Base-by-base conservation (phyloP, 768 basidiomycete species). In the Russula emetica region DNA sequence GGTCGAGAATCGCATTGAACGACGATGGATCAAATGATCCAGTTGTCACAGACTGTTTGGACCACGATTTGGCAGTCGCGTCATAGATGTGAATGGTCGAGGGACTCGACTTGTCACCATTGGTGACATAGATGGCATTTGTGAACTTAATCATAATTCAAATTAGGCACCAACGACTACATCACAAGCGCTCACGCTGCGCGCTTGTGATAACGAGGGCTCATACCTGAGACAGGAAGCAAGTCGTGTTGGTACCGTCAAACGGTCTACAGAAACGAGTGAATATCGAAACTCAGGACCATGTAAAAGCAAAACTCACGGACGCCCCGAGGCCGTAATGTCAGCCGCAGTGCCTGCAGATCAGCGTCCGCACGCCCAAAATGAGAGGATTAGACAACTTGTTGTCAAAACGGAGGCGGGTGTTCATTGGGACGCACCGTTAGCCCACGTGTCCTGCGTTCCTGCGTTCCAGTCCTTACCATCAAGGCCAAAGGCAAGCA, bases 391-490 rank as follows among this genome's bases (percentile, higher is more conserved):
- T 2, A 34, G 28, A 40, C 14, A 14, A 18, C 49, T 26, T 14
- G 28, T 51, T 18, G 2, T 24, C 13, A 58, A 24, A 22, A 49
- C 3, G 13, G 11, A n/a, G 11, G 13, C 26, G 10, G 28, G 9
- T 32, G 20, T 24, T 24, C 8, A 47, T 42, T 22, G 51, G 52
- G 28, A 69, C 76, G 63, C 67, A 82, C 78, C 77, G 78, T 80
- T 78, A 20, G 77, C 72, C 92, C 92, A 97, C 5, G 81, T 78
- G 69, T 81, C 79, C 70, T 86, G 83, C 4, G 83, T 76, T 14
- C 93, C 91, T 55, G 90, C 85, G 69, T 83, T 85, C 78, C 88
- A 94, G 74, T 97, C 94, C 70, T 90, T 87, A 63, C 85, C 87
- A 61, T 86, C 83, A 65, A 92, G 83, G 60, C 90, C 91, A 72